Evolutionary conservation across 164 flowering plant species (phyloP).

Genomic region (Cinnamomum chago): DNA sequence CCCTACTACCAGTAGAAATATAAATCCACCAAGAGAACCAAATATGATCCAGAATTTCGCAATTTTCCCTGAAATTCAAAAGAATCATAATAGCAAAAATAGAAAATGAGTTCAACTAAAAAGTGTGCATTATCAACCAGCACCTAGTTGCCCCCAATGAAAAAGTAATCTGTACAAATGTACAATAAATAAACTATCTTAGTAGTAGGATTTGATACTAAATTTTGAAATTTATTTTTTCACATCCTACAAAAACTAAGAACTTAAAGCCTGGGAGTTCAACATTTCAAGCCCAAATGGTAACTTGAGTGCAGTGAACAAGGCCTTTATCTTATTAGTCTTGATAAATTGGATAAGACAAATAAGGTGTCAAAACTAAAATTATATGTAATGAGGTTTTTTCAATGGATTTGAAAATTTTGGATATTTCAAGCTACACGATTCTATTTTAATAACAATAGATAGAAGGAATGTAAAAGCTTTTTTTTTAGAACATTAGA

Average conservation of each 20-base stretch:
- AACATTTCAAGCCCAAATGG: neutral
- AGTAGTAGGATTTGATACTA: neutral
- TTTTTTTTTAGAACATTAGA: too few species aligned
- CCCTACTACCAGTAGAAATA: constrained; percentile 7
- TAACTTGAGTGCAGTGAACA: too few species aligned
- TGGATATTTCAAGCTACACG: too few species aligned
- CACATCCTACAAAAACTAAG: neutral
- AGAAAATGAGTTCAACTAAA: neutral
- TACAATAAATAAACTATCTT: neutral
- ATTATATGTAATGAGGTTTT: too few species aligned
- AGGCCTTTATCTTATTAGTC: neutral
- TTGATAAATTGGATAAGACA: neutral
- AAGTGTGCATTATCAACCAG: too few species aligned
- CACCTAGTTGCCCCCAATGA: too few species aligned
- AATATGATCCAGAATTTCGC: constrained; percentile 5
- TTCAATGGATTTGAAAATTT: too few species aligned
- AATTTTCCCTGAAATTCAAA: constrained; percentile 9
- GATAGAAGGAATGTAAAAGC: too few species aligned
- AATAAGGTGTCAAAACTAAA: too few species aligned
- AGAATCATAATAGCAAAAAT: neutral
- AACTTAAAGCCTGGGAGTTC: neutral
- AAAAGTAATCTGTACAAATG: neutral
- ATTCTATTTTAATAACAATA: too few species aligned
- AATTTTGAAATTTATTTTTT: neutral
- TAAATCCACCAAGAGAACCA: constrained; percentile 13